phyloP scores from a whole-genome alignment of 2,329 filamentous ascomycete species.

The Claviceps paspali region DNA sequence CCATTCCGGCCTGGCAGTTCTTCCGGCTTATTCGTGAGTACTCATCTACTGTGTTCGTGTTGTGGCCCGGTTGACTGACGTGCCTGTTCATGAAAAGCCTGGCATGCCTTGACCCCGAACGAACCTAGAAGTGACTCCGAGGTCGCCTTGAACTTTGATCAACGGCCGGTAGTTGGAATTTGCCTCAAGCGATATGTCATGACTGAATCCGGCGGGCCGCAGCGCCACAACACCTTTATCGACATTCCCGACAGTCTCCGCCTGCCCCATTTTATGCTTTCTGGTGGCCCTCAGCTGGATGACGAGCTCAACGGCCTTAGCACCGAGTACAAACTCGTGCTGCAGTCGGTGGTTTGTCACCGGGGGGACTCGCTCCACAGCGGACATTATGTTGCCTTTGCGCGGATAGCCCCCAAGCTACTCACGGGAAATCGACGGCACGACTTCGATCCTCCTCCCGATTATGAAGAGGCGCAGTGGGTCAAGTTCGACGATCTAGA shows the following conservation, averaged over 20 bases:
- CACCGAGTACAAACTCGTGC: constrained; percentile 81
- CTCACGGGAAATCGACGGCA: constrained; percentile 44
- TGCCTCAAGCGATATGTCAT: constrained; percentile 79
- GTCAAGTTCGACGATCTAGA: constrained; percentile 82
- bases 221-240: constrained; percentile 65
- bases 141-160: constrained; percentile 75
- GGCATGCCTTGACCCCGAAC: constrained; percentile 53
- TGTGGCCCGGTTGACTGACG: constrained; percentile 1
- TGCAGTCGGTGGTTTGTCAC: constrained; percentile 89
- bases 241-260: constrained; percentile 76
- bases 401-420: constrained; percentile 53
- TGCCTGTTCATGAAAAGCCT: constrained; percentile 40
- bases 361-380: constrained; percentile 72
- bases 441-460: constrained; percentile 41
- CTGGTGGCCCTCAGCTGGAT: constrained; percentile 53
- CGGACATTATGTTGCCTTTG: constrained; percentile 82
- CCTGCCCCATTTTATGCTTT: constrained; percentile 73
- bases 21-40: constrained; percentile 75
- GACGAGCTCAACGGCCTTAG: constrained; percentile 47
- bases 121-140: constrained; percentile 54
- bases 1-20: constrained; percentile 96
- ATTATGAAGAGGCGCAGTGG: constrained; percentile 65
- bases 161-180: constrained; percentile 76
- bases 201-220: constrained; percentile 50
- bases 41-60: not conserved